These are phyloP conservation scores for Schizochytrium sp. DNA, from an alignment of 108 stramenopile species.

Conservation along the genomic window DNA sequence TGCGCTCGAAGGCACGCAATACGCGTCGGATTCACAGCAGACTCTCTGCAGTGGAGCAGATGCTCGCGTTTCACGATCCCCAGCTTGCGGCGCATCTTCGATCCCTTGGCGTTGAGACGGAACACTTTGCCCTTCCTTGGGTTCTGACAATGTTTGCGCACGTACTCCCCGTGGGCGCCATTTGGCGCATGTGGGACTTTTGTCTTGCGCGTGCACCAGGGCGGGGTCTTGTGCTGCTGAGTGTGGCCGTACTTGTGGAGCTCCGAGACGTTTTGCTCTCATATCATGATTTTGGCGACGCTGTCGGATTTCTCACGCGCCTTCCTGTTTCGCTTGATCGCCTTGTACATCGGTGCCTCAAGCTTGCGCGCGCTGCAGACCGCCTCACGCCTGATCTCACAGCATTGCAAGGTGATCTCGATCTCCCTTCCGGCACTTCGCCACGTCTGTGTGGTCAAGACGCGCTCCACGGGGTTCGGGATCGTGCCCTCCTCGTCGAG, in stretches of 20 bases:
- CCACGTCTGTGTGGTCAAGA: no score
- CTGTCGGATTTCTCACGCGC: not conserved
- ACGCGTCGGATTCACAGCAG: not conserved
- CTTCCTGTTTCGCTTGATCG: not conserved
- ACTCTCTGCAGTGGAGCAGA: not conserved
- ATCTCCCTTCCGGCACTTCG: no score
- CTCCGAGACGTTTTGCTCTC: not conserved
- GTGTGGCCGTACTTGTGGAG: not conserved
- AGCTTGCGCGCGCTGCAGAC: not conserved
- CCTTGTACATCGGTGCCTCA: not conserved
- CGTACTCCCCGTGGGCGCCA: not conserved
- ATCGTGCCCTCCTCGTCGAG: no score
- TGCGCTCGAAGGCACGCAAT: not conserved
- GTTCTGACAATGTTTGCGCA: slow-evolving; percentile 8
- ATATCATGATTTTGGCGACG: not conserved
- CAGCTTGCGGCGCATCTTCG: not conserved
- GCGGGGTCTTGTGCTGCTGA: not conserved
- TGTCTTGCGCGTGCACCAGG: not conserved
- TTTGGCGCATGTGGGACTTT: not conserved
- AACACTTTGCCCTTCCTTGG: not conserved
- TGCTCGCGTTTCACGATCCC: not conserved
- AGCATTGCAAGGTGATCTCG: not conserved
- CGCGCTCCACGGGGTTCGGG: no score
- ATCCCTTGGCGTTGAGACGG: not conserved
- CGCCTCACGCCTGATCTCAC: not conserved